Conservation (phyloP, 257 asterid species). For the Misopates orontium region DNA sequence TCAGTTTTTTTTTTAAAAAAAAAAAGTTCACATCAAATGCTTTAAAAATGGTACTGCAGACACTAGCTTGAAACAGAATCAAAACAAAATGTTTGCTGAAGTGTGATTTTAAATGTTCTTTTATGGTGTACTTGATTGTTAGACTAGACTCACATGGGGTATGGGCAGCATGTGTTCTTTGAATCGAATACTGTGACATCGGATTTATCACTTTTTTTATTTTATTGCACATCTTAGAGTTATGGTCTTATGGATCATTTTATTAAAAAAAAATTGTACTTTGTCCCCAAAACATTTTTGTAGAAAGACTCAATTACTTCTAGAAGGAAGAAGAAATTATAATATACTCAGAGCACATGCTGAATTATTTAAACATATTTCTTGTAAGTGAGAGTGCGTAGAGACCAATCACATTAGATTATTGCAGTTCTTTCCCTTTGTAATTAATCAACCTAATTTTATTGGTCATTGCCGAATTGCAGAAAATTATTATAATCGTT, state of each 20-base stretch:
- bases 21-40: too few species aligned
- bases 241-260: too few species aligned
- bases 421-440: too few species aligned
- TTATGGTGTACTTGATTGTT: not conserved
- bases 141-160: not conserved
- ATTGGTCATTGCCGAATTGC: slow-evolving; percentile 1
- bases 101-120: not conserved
- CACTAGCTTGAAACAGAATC: not conserved
- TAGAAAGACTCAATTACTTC: not conserved
- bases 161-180: slow-evolving; percentile 10
- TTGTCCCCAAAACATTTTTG: not conserved
- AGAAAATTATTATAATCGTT: not conserved
- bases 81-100: not conserved
- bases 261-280: not conserved
- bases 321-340: too few species aligned
- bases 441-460: not conserved
- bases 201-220: not conserved
- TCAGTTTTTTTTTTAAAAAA: not conserved
- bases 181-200: not conserved
- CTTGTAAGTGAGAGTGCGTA: not conserved
- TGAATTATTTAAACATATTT: not conserved
- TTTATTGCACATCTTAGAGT: not conserved
- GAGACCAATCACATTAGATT: not conserved
- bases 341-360: not conserved
- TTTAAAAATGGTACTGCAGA: too few species aligned